A percentile compares a stretch with the other conserved stretches of the same genome.
These are phyloP conservation scores for Orychophragmus violaceus DNA, from an alignment of 345 rosid species.

Conservation along the genomic window DNA sequence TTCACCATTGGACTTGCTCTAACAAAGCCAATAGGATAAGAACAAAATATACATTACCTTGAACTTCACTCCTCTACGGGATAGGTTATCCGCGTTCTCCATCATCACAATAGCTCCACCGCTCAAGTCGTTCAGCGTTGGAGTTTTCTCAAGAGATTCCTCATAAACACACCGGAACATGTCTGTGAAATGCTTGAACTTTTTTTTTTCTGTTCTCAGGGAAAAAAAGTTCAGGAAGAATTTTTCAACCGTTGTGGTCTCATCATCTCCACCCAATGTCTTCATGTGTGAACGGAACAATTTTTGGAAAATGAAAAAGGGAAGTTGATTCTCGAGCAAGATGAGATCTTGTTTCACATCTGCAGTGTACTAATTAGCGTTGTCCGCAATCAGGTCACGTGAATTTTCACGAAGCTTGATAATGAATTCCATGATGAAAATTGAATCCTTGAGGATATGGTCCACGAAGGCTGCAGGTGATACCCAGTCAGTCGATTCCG, in stretches of 20 bases:
- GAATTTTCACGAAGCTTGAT: background rate
- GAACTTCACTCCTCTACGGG: background rate
- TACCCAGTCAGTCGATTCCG: background rate
- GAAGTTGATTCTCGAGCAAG: conserved; percentile 7
- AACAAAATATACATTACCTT: background rate
- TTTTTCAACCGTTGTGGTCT: background rate
- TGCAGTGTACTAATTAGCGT: background rate
- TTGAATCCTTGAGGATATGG: background rate
- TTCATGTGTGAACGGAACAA: background rate
- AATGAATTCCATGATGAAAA: background rate
- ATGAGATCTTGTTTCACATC: background rate
- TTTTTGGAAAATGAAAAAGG: background rate
- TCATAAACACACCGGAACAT: conserved; percentile 6
- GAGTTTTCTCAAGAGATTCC: background rate
- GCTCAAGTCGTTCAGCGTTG: background rate
- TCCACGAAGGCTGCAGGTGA: background rate
- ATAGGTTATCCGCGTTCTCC: background rate
- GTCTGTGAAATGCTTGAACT: conserved; percentile 8
- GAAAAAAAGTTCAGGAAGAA: background rate
- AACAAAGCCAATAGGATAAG: too few relatives aligned
- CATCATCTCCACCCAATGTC: background rate
- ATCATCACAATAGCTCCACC: background rate
- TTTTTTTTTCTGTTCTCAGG: background rate
- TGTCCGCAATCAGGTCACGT: background rate
- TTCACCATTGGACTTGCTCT: too few relatives aligned